Evolutionary conservation across 2,329 filamentous ascomycete genomes (phyloP).

Genomic region (Cadophora sp.): DNA sequence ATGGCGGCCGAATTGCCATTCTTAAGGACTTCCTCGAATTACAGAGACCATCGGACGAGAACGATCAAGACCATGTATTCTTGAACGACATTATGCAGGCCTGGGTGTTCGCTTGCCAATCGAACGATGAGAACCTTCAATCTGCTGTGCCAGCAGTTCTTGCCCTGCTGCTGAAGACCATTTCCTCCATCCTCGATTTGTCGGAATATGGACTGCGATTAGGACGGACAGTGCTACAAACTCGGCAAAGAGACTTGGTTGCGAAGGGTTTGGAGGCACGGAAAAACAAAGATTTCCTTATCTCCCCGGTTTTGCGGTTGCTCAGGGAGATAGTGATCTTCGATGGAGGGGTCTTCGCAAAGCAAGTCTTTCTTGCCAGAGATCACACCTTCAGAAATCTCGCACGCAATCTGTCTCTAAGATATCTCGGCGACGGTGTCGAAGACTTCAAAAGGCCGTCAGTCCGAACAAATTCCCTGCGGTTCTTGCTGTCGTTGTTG

Average conservation of each 20-base stretch:
- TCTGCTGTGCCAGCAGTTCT: slow-evolving; percentile 83
- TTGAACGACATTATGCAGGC: slow-evolving; percentile 84
- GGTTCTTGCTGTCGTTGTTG: slow-evolving; percentile 80
- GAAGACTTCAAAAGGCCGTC: slow-evolving; percentile 77
- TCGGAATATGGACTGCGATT: slow-evolving; percentile 77
- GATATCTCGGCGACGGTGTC: slow-evolving; percentile 60
- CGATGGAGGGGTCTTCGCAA: slow-evolving; percentile 83
- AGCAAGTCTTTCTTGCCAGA: slow-evolving; percentile 77
- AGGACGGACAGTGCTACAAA: slow-evolving; percentile 81
- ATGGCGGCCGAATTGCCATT: slow-evolving; percentile 60
- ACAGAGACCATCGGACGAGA: slow-evolving; percentile 55
- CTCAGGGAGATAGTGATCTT: slow-evolving; percentile 85
- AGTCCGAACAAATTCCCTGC: slow-evolving; percentile 81
- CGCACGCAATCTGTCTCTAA: slow-evolving; percentile 80
- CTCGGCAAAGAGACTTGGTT: slow-evolving; percentile 80
- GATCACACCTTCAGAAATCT: slow-evolving; percentile 82
- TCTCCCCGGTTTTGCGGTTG: slow-evolving; percentile 85
- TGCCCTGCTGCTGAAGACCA: slow-evolving; percentile 78
- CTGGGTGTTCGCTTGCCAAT: slow-evolving; percentile 83
- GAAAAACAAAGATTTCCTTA: slow-evolving; percentile 84
- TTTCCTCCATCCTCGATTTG: slow-evolving; percentile 77
- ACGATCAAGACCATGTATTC: slow-evolving; percentile 66
- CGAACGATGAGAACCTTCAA: slow-evolving; percentile 80
- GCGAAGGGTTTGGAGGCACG: slow-evolving; percentile 80
- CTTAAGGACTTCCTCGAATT: slow-evolving; percentile 72